Conservation (phyloP, 371 early-diverging fungal species). For the Nematocida displodere region DNA sequence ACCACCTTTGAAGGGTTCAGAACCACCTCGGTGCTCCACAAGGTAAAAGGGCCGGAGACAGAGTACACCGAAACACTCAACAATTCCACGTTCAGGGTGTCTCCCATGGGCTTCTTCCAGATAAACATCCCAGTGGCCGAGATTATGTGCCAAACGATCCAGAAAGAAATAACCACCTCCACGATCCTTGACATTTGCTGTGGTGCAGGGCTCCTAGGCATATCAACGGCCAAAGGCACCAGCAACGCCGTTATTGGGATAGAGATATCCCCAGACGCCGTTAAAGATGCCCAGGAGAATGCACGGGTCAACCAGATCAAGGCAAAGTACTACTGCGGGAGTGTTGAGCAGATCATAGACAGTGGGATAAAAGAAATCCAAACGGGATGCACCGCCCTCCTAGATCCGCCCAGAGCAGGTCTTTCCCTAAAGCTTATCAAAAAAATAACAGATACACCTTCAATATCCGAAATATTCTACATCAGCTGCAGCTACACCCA, state of each 20-base stretch:
- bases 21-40: not conserved
- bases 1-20: conserved; percentile 16
- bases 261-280: conserved; percentile 70
- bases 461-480: conserved; percentile 69
- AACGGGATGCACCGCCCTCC: conserved; percentile 65
- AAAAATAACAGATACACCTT: conserved; percentile 67
- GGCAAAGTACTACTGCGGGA: conserved; percentile 56
- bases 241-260: conserved; percentile 70
- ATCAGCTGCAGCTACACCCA: conserved; percentile 71
- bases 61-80: not conserved
- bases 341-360: conserved; percentile 66
- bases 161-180: not conserved
- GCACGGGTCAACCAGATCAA: conserved; percentile 68
- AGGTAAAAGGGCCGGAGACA: not conserved
- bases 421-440: conserved; percentile 67
- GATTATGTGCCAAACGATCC: conserved; percentile 66
- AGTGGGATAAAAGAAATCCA: not conserved
- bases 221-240: conserved; percentile 68
- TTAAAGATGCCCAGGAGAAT: conserved; percentile 72
- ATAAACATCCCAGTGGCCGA: conserved; percentile 72
- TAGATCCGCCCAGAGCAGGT: conserved; percentile 72
- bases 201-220: conserved; percentile 79
- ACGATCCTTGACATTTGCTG: conserved; percentile 70
- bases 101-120: conserved; percentile 74
- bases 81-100: conserved; percentile 68